A percentile compares a stretch with the other conserved stretches of the same genome.
Evolutionary conservation across 2,329 filamentous ascomycete genomes (phyloP).

Genomic region (Bipolaris bicolor): DNA sequence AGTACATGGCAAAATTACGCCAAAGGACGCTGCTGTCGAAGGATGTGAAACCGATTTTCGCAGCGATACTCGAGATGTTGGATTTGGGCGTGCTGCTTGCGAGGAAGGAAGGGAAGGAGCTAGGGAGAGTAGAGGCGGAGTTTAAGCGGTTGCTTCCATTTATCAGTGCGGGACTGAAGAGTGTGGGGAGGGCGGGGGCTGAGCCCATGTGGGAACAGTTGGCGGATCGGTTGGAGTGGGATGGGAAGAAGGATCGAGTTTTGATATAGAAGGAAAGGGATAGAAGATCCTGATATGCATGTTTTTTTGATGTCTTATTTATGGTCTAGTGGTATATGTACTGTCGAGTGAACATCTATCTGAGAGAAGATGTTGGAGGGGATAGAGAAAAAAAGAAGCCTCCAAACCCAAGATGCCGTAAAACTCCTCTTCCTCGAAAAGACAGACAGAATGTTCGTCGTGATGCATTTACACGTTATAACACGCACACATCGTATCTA

Average conservation of each 20-base stretch:
- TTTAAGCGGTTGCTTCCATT: slow-evolving; percentile 73
- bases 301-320: background rate
- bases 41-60: slow-evolving; percentile 72
- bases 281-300: background rate
- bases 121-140: slow-evolving; percentile 59
- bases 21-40: slow-evolving; percentile 72
- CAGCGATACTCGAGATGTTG: slow-evolving; percentile 75
- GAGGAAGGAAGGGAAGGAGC: slow-evolving; percentile 58
- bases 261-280: no score
- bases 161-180: slow-evolving; percentile 73
- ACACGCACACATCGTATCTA: background rate
- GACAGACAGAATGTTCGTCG: background rate
- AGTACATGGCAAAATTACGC: slow-evolving; percentile 67
- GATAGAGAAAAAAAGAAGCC: background rate
- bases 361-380: background rate
- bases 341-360: background rate
- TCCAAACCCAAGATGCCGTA: background rate
- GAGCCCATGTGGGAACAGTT: slow-evolving; percentile 79
- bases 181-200: slow-evolving; percentile 74
- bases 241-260: background rate
- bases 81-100: slow-evolving; percentile 76
- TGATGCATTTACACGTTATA: background rate
- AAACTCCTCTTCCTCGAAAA: background rate
- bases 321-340: slow-evolving; percentile 15
- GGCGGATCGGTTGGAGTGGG: slow-evolving; percentile 74